These are phyloP conservation scores for Chaetomium sp. DNA, from an alignment of 2,329 filamentous ascomycete species.

Conservation along the genomic window DNA sequence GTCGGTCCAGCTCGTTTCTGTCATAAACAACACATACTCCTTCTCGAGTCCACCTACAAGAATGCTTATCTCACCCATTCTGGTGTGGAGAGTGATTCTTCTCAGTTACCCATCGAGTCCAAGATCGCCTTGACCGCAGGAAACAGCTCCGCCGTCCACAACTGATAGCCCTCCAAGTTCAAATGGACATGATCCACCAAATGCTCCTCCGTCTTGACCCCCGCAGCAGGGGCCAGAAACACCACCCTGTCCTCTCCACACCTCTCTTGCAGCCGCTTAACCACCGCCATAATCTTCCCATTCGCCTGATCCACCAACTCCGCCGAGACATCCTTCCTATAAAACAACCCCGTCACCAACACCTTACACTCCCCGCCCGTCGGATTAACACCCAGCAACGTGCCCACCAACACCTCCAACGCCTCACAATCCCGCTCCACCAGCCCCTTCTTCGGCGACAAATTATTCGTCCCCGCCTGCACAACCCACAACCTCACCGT, in stretches of 20 bases:
- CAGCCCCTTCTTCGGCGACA: constrained; percentile 28
- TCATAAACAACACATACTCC: too few relatives aligned
- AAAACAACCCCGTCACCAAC: constrained; percentile 29
- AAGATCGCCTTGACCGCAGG: not conserved
- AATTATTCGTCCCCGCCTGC: constrained; percentile 32
- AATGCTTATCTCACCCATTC: too few relatives aligned
- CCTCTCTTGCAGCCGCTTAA: not conserved
- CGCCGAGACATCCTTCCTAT: constrained; percentile 22
- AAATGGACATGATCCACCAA: constrained; percentile 33
- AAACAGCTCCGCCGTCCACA: constrained; percentile 22
- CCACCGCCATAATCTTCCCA: not conserved
- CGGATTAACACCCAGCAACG: constrained; percentile 11
- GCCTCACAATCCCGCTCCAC: constrained; percentile 19
- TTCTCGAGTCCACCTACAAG: too few relatives aligned
- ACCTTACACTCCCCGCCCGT: constrained; percentile 9
- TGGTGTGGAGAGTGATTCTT: too few relatives aligned
- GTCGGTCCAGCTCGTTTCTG: too few relatives aligned
- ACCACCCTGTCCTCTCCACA: not conserved
- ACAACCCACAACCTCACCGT: constrained; percentile 31
- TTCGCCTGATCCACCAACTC: constrained; percentile 22
- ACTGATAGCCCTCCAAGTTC: constrained; percentile 28
- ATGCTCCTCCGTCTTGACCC: constrained; percentile 15
- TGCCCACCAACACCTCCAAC: constrained; percentile 17
- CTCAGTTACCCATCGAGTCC: too few relatives aligned
- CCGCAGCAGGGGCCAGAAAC: not conserved